These are phyloP conservation scores for Entomortierella parvispora DNA, from an alignment of 192 early-diverging fungal genomes.

Conservation along the genomic window DNA sequence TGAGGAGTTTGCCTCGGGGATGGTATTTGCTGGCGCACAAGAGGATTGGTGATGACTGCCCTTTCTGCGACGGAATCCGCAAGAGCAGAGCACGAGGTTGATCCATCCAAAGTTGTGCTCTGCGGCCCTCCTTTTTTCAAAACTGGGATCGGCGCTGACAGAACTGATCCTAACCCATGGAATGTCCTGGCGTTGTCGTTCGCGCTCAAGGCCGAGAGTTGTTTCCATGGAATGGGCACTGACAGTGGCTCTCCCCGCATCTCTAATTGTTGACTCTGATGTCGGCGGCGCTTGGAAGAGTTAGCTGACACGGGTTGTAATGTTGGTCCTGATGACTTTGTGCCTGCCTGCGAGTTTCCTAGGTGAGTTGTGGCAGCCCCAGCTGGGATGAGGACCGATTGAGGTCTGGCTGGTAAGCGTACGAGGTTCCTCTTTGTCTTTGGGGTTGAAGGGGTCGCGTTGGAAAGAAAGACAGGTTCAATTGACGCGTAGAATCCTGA, in stretches of 20 bases:
- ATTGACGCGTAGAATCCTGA: conserved; percentile 37
- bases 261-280: conserved; percentile 27
- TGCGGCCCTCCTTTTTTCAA: conserved; percentile 1
- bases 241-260: not conserved
- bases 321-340: not conserved
- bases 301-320: conserved; percentile 3
- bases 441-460: conserved; percentile 22
- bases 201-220: conserved; percentile 19
- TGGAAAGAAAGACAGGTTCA: conserved; percentile 27
- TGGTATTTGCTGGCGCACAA: not conserved
- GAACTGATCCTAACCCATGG: conserved; percentile 22
- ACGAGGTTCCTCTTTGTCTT: conserved; percentile 19
- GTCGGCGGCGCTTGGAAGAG: conserved; percentile 14
- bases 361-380: not conserved
- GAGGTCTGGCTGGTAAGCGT: conserved; percentile 27
- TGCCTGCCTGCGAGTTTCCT: not conserved
- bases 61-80: not conserved
- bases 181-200: conserved; percentile 35
- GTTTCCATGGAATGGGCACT: conserved; percentile 20
- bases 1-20: not conserved
- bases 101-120: not conserved
- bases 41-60: not conserved
- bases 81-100: not conserved
- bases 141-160: not conserved
- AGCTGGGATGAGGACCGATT: conserved; percentile 31